Percentiles rank a stretch among this genome's conserved stretches.
Evolutionary conservation across 2,329 filamentous ascomycete genomes (phyloP).

Genomic region (Scytalidium lignicola): DNA sequence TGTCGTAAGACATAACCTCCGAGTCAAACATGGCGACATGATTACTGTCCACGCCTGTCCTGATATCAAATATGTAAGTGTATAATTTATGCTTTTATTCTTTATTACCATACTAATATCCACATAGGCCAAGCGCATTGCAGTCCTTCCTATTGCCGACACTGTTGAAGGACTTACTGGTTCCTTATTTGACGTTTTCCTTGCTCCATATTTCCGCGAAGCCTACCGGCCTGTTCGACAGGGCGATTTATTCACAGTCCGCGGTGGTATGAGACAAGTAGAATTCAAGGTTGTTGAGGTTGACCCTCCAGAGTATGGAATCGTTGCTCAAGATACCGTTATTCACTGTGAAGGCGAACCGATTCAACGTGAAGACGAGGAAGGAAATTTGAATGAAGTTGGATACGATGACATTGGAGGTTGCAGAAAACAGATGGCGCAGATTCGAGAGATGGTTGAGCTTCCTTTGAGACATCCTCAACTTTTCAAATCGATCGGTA

Average conservation of each 20-base stretch:
- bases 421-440: conserved; percentile 99
- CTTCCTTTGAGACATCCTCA: conserved; percentile 93
- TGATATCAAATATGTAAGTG: conserved; percentile 98
- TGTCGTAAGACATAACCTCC: conserved; percentile 95
- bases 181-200: conserved; percentile 97
- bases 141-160: conserved; percentile 95
- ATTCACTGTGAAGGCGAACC: conserved; percentile 98
- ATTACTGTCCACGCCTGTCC: conserved; percentile 96
- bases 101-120: conserved; percentile 16
- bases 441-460: conserved; percentile 98
- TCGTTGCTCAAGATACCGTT: conserved; percentile 96
- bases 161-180: conserved; percentile 97
- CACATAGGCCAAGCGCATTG: conserved; percentile 89
- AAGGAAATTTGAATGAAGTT: conserved; percentile 98
- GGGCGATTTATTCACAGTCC: conserved; percentile 94
- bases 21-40: conserved; percentile 97
- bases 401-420: conserved; percentile 99
- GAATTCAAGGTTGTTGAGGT: conserved; percentile 99
- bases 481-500: conserved; percentile 99
- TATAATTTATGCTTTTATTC: not conserved
- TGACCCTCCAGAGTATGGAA: conserved; percentile 96
- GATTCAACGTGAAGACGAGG: conserved; percentile 97
- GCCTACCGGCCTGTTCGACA: conserved; percentile 96
- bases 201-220: conserved; percentile 98
- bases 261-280: conserved; percentile 97